These are phyloP conservation scores for Artemisia tridentata DNA, from an alignment of 129 eudicot species.

Conservation along the genomic window DNA sequence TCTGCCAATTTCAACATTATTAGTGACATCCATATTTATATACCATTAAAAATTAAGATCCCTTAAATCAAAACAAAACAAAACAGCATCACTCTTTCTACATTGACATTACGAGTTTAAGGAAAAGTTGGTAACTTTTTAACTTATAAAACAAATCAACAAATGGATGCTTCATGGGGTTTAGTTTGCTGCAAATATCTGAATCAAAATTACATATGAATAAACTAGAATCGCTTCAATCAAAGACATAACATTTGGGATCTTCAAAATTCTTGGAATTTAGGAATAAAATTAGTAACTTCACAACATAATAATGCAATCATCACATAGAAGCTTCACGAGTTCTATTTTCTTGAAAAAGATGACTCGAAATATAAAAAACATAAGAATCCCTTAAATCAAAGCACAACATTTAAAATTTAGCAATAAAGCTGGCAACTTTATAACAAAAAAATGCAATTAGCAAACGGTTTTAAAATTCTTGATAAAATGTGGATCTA, in stretches of 20 bases:
- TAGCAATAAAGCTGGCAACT: no score
- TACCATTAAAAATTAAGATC: neutral
- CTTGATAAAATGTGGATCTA: neutral
- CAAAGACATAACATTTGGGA: neutral
- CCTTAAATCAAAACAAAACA: neutral
- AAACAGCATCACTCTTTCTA: neutral
- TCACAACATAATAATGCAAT: constrained; percentile 4
- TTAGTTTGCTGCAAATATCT: neutral
- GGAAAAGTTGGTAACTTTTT: neutral
- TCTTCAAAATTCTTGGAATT: neutral
- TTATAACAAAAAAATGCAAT: no score
- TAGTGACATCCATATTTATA: constrained; percentile 9
- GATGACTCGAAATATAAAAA: no score
- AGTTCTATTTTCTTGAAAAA: no score
- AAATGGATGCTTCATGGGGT: neutral
- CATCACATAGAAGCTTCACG: neutral
- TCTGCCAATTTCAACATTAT: constrained; percentile 37
- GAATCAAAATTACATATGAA: neutral
- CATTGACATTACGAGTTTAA: neutral
- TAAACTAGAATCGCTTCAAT: neutral
- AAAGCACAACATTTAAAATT: no score
- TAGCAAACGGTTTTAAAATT: no score
- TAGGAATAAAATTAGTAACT: constrained; percentile 1
- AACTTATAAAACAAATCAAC: neutral
- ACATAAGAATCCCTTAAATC: no score